Percentiles rank a stretch among this genome's conserved stretches.
Evolutionary conservation across 768 basidiomycete species (phyloP).

Genomic region (Gloeopeniophorella convolvens): DNA sequence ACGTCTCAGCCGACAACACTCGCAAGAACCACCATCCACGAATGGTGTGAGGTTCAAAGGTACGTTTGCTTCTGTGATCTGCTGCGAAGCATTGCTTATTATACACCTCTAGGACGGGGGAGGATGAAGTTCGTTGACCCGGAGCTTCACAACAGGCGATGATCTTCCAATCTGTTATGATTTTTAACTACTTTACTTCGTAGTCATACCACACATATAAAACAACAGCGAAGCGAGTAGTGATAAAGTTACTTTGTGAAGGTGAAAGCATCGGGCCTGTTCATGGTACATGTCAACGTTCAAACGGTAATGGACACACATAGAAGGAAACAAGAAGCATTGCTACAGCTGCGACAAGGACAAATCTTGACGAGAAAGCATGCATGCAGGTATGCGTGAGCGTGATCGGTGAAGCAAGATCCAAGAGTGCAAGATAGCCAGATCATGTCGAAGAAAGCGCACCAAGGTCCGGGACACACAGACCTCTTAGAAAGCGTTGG

Average conservation of each 20-base stretch:
- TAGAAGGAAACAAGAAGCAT: not conserved
- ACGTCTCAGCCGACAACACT: conserved; percentile 36
- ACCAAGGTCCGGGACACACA: conserved; percentile 10
- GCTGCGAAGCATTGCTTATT: not conserved
- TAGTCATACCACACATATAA: not conserved
- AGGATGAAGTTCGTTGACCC: conserved; percentile 65
- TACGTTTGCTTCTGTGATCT: conserved; percentile 20
- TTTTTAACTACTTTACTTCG: conserved; percentile 1
- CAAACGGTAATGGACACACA: conserved; percentile 4
- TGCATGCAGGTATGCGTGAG: conserved; percentile 20
- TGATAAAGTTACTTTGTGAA: conserved; percentile 17
- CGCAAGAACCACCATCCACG: conserved; percentile 27
- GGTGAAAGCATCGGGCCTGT: conserved; percentile 3
- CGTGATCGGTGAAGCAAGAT: conserved; percentile 16
- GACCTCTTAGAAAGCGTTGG: not conserved
- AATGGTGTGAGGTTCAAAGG: conserved; percentile 64
- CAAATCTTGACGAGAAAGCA: conserved; percentile 7
- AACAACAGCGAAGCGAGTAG: conserved; percentile 8
- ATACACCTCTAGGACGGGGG: conserved; percentile 41
- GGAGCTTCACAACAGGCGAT: conserved; percentile 34
- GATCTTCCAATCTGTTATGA: not conserved
- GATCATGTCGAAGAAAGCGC: conserved; percentile 10
- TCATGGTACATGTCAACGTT: conserved; percentile 13
- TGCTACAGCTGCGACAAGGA: conserved; percentile 14
- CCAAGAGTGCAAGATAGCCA: conserved; percentile 15